A percentile compares a stretch with the other conserved stretches of the same genome.
These are phyloP conservation scores for Eragrostis curvula DNA, from an alignment of 176 grass and related monocot species.

Conservation along the genomic window DNA sequence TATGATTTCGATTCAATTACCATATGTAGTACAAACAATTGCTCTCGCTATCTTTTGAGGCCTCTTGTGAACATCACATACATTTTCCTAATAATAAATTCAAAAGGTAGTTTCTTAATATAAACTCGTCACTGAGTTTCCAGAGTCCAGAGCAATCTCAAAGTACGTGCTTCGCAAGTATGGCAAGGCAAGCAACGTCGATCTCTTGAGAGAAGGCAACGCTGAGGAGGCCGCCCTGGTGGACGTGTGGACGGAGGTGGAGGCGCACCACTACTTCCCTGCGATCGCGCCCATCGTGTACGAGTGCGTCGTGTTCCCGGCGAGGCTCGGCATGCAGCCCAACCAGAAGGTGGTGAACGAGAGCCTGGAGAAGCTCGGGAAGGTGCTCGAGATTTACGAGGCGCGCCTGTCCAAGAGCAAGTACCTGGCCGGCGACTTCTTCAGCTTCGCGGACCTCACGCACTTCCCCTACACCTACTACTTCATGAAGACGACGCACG, in stretches of 20 bases:
- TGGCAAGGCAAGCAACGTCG: neutral
- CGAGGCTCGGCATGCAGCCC: neutral
- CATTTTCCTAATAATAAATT: neutral
- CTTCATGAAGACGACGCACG: neutral
- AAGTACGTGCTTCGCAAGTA: conserved; percentile 41
- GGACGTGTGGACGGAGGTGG: conserved; percentile 39
- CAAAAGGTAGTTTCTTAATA: neutral
- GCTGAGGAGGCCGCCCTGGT: conserved; percentile 8
- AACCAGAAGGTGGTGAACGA: neutral
- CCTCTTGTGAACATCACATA: too few relatives aligned
- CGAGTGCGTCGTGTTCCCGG: conserved; percentile 7
- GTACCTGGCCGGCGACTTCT: conserved; percentile 35
- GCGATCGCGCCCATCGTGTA: conserved; percentile 8
- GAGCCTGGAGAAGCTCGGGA: conserved; percentile 2
- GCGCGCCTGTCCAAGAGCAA: neutral
- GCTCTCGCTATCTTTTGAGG: too few relatives aligned
- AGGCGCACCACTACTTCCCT: conserved; percentile 29
- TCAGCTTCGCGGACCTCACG: conserved; percentile 35
- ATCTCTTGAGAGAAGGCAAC: neutral
- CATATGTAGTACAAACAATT: too few relatives aligned
- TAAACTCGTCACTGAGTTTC: neutral
- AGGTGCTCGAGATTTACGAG: conserved; percentile 31
- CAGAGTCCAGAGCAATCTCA: conserved; percentile 38
- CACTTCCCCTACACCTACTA: conserved; percentile 29
- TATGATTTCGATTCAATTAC: neutral